These are phyloP conservation scores for Phytophthora fragariae DNA, from an alignment of 352 stramenopile species.

Conservation along the genomic window DNA sequence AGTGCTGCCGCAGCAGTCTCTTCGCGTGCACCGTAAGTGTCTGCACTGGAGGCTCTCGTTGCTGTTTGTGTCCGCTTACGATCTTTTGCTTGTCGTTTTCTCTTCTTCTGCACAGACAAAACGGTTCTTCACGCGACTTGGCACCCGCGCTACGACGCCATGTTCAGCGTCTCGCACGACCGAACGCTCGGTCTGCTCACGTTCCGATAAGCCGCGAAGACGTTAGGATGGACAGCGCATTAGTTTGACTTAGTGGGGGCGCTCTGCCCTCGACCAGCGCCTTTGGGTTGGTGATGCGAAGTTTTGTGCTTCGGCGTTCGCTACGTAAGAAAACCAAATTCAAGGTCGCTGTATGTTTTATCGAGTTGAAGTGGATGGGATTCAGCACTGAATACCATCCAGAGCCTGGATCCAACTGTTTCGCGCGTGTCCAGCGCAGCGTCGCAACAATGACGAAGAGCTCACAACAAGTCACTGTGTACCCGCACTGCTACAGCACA, in stretches of 20 bases:
- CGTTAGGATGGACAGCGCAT: not conserved
- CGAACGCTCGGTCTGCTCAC: constrained; percentile 79
- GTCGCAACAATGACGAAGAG: not conserved
- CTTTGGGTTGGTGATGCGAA: not conserved
- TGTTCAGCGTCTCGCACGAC: constrained; percentile 89
- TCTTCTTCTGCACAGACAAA: constrained; percentile 62
- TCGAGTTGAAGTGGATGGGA: constrained; percentile 5
- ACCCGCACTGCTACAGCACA: no score
- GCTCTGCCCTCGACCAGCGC: not conserved
- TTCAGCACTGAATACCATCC: constrained; percentile 14
- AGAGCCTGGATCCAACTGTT: not conserved
- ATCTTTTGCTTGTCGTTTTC: constrained; percentile 15
- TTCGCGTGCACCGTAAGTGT: constrained; percentile 79
- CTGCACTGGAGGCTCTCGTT: constrained; percentile 1
- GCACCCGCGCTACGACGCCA: constrained; percentile 84
- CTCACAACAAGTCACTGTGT: not conserved
- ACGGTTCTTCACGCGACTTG: constrained; percentile 88
- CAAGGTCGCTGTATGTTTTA: constrained; percentile 9
- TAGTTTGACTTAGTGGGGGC: not conserved
- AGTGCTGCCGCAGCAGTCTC: constrained; percentile 77
- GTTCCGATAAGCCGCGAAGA: constrained; percentile 54
- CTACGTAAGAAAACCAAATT: not conserved
- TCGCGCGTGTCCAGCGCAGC: not conserved
- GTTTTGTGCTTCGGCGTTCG: constrained; percentile 3
- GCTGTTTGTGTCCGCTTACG: constrained; percentile 18